Percentiles rank a stretch among this genome's conserved stretches.
phyloP scores from a whole-genome alignment of 495 filamentous ascomycete genomes.

The Trichoderma orchidacearum region DNA sequence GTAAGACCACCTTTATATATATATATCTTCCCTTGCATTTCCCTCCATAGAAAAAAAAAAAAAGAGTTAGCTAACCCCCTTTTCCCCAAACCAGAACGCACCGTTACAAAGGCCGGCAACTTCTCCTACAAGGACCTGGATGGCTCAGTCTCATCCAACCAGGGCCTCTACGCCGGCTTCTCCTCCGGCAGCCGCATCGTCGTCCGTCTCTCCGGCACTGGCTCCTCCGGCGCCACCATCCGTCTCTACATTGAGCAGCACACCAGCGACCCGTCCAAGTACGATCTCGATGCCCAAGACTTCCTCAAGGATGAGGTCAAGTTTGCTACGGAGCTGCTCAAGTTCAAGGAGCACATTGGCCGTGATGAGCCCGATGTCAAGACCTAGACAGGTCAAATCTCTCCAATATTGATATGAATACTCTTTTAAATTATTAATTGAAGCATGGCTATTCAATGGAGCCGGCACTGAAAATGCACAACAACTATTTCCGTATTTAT shows the following conservation, averaged over 20 bases:
- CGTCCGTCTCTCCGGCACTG: slow-evolving; percentile 85
- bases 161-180: slow-evolving; percentile 91
- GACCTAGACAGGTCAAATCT: slow-evolving; percentile 66
- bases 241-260: slow-evolving; percentile 94
- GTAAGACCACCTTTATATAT: too few relatives aligned
- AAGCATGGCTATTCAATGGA: background rate
- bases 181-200: slow-evolving; percentile 90
- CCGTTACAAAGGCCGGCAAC: slow-evolving; percentile 79
- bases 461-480: background rate
- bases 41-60: background rate
- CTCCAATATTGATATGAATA: too few relatives aligned
- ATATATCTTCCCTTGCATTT: slow-evolving; percentile 6
- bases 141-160: slow-evolving; percentile 87
- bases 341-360: slow-evolving; percentile 81
- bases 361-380: slow-evolving; percentile 88
- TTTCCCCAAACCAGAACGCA: slow-evolving; percentile 40
- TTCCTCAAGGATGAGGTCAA: slow-evolving; percentile 83
- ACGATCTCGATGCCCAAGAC: slow-evolving; percentile 71
- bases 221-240: slow-evolving; percentile 89
- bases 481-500: too few relatives aligned
- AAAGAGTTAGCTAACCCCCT: background rate
- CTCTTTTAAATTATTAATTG: background rate
- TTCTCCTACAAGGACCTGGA: slow-evolving; percentile 97
- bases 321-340: slow-evolving; percentile 68
- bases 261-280: slow-evolving; percentile 56